Percentiles rank a stretch among this genome's conserved stretches.
Evolutionary conservation across 495 filamentous ascomycete genomes (phyloP).

Genomic region (Neurospora sp.): DNA sequence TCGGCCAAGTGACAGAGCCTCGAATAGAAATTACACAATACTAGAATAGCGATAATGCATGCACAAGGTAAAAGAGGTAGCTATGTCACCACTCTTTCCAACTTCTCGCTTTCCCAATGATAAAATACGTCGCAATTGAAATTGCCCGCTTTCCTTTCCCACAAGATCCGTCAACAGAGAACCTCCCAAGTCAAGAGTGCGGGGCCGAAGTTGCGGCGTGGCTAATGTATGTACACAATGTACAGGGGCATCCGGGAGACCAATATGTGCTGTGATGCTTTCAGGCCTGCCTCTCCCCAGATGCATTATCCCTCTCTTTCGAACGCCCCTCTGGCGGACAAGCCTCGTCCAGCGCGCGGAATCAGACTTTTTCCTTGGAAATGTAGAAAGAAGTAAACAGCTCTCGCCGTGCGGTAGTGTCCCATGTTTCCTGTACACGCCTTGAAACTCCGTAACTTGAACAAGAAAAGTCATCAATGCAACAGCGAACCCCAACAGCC

Average conservation of each 20-base stretch:
- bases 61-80: neutral
- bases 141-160: neutral
- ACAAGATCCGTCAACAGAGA: constrained; percentile 1
- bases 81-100: neutral
- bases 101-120: constrained; percentile 3
- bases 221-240: neutral
- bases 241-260: constrained; percentile 2
- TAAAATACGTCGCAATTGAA: neutral
- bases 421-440: constrained; percentile 11
- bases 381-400: constrained; percentile 7
- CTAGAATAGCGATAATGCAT: constrained; percentile 18
- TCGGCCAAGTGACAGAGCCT: neutral
- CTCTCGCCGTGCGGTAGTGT: constrained; percentile 13
- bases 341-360: neutral
- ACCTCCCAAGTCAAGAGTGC: neutral
- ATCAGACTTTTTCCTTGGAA: neutral
- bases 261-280: neutral
- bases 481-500: neutral
- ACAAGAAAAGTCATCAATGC: neutral
- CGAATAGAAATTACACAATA: constrained; percentile 33
- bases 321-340: neutral
- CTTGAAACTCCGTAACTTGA: constrained; percentile 12
- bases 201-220: neutral
- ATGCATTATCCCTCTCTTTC: neutral
- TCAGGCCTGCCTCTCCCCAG: neutral